Percentiles rank a stretch among this genome's conserved stretches.
These are phyloP conservation scores for Wickerhamia fluorescens DNA, from an alignment of 805 yeast species.

Conservation along the genomic window DNA sequence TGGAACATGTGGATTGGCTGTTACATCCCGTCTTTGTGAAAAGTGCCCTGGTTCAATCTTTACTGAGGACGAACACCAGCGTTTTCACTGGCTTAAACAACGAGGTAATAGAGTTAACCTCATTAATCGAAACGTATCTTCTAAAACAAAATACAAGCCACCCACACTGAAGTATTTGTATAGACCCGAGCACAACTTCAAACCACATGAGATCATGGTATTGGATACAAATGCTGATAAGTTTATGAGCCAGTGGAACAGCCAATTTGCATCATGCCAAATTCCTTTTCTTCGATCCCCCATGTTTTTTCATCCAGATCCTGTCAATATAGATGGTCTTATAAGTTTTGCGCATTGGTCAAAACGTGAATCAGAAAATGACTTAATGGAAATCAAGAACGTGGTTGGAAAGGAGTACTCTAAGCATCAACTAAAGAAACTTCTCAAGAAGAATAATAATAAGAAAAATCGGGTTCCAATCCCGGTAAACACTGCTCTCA, in stretches of 20 bases:
- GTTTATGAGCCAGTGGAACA: slow-evolving; percentile 39
- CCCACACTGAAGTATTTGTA: slow-evolving; percentile 5
- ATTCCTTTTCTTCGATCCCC: slow-evolving; percentile 40
- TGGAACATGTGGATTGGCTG: slow-evolving; percentile 40
- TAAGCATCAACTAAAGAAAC: slow-evolving; percentile 34
- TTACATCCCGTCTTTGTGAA: slow-evolving; percentile 36
- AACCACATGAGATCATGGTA: slow-evolving; percentile 26
- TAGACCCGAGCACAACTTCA: slow-evolving; percentile 10
- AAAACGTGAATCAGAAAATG: slow-evolving; percentile 20
- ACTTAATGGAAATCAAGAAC: slow-evolving; percentile 33
- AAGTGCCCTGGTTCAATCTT: slow-evolving; percentile 34
- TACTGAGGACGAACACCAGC: slow-evolving; percentile 41
- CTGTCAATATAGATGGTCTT: slow-evolving; percentile 37
- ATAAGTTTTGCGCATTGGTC: slow-evolving; percentile 30
- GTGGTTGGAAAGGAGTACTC: slow-evolving; percentile 40
- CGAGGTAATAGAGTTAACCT: slow-evolving; percentile 23
- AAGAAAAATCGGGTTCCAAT: slow-evolving; percentile 10
- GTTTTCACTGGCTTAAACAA: slow-evolving; percentile 38
- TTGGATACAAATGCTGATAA: slow-evolving; percentile 26
- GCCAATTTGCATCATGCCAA: slow-evolving; percentile 34
- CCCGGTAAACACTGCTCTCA: slow-evolving; percentile 8
- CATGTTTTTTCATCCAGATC: slow-evolving; percentile 44
- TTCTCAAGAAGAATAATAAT: slow-evolving; percentile 12
- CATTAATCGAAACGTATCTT: slow-evolving; percentile 10
- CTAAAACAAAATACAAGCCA: slow-evolving; percentile 8